Evolutionary conservation across 2,329 filamentous ascomycete species (phyloP).

Genomic region (Talaromyces sp.): DNA sequence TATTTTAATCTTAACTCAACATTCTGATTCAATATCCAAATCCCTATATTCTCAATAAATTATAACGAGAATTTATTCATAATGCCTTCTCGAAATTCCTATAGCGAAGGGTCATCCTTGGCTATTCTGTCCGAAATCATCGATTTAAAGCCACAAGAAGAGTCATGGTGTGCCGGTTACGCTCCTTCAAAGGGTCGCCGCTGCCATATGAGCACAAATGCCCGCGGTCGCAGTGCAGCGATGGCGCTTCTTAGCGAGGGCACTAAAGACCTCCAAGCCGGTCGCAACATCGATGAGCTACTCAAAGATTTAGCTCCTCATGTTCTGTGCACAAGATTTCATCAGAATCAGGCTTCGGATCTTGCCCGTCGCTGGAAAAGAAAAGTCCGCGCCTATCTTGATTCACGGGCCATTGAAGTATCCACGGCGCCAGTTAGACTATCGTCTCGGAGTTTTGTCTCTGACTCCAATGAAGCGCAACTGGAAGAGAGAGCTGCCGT

Average conservation of each 20-base stretch:
- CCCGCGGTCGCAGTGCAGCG: conserved; percentile 12
- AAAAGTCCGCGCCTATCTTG: conserved; percentile 7
- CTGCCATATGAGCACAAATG: conserved; percentile 17
- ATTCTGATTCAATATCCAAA: too few relatives aligned
- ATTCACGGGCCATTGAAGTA: not conserved
- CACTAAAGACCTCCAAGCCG: conserved; percentile 14
- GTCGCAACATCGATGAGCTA: conserved; percentile 15
- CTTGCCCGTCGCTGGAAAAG: conserved; percentile 14
- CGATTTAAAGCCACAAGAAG: conserved; percentile 18
- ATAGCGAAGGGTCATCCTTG: not conserved
- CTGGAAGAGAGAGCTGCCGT: not conserved
- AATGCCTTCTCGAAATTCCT: not conserved
- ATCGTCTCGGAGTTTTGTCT: not conserved
- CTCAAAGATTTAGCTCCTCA: conserved; percentile 26
- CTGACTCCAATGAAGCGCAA: not conserved
- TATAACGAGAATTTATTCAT: too few relatives aligned
- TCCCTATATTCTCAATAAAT: not conserved
- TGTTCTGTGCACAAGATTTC: conserved; percentile 23
- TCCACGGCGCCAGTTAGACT: not conserved
- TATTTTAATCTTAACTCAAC: not conserved
- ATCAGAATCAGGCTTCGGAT: conserved; percentile 22
- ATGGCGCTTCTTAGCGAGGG: conserved; percentile 19
- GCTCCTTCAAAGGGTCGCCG: conserved; percentile 19
- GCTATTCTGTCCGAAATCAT: conserved; percentile 20
- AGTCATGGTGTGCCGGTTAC: conserved; percentile 22